A percentile compares a stretch with the other conserved stretches of the same genome.
Conservation (phyloP, 192 early-diverging fungal species). For the Pilaira anomala region DNA sequence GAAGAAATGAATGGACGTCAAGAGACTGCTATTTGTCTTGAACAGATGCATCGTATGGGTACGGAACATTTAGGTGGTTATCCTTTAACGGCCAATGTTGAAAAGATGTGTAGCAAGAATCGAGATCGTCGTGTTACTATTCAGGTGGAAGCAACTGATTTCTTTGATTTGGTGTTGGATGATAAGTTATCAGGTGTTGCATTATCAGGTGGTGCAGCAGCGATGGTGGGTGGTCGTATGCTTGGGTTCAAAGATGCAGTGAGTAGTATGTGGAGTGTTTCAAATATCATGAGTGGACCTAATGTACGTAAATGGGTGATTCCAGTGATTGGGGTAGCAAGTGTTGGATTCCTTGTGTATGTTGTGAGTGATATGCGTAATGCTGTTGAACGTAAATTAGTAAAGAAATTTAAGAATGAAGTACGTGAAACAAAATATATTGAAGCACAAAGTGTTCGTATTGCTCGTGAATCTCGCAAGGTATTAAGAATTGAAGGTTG, state of each 20-base stretch:
- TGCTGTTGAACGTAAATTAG: slow-evolving; percentile 68
- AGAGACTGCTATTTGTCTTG: slow-evolving; percentile 36
- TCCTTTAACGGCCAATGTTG: slow-evolving; percentile 20
- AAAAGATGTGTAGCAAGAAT: slow-evolving; percentile 20
- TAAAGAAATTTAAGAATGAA: slow-evolving; percentile 51
- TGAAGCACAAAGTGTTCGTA: slow-evolving; percentile 58
- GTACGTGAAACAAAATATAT: slow-evolving; percentile 50
- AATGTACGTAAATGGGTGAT: slow-evolving; percentile 60
- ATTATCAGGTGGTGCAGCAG: slow-evolving; percentile 28
- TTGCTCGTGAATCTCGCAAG: slow-evolving; percentile 61
- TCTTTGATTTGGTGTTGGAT: slow-evolving; percentile 39
- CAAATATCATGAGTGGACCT: slow-evolving; percentile 59
- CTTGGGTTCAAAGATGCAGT: slow-evolving; percentile 34
- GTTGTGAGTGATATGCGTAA: slow-evolving; percentile 67
- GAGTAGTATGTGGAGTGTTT: slow-evolving; percentile 39
- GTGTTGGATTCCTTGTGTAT: slow-evolving; percentile 61
- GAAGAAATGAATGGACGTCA: slow-evolving; percentile 56
- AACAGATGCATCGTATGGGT: slow-evolving; percentile 39
- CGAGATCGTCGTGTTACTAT: slow-evolving; percentile 24
- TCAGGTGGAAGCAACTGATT: slow-evolving; percentile 34
- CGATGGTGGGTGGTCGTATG: slow-evolving; percentile 37
- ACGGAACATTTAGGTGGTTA: slow-evolving; percentile 36
- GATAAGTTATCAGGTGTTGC: slow-evolving; percentile 29
- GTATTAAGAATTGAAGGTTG: slow-evolving; percentile 65
- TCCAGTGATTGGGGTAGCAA: slow-evolving; percentile 55